Evolutionary conservation across 495 filamentous ascomycete genomes (phyloP).

Genomic region (Xylaria bambusicola): DNA sequence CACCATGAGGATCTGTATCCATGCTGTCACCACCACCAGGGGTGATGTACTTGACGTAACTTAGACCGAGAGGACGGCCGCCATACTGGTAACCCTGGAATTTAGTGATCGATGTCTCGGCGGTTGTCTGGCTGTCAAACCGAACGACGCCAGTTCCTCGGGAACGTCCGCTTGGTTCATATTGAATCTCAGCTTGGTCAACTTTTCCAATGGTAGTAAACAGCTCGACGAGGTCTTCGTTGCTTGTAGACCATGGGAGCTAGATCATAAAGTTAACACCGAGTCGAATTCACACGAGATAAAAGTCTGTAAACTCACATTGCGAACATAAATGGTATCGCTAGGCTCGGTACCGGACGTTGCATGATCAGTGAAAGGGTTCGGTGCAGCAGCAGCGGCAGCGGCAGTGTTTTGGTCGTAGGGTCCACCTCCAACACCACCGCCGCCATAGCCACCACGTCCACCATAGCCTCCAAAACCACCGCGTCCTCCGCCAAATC

Average conservation of each 20-base stretch:
- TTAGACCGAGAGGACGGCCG: constrained; percentile 87
- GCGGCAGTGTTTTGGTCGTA: constrained; percentile 38
- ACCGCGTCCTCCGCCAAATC: constrained; percentile 32
- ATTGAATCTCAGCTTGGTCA: constrained; percentile 96
- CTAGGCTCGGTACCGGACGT: constrained; percentile 83
- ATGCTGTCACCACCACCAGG: constrained; percentile 68
- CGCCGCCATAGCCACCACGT: constrained; percentile 50
- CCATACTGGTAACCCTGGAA: constrained; percentile 98
- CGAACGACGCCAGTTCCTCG: constrained; percentile 93
- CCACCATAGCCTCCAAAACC: constrained; percentile 45
- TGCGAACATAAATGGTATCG: constrained; percentile 90
- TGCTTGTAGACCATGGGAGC: constrained; percentile 98
- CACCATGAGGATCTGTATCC: constrained; percentile 77
- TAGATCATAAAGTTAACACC: constrained; percentile 42
- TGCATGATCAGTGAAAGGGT: constrained; percentile 93
- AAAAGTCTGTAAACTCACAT: constrained; percentile 63
- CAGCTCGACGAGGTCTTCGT: constrained; percentile 92
- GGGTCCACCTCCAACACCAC: constrained; percentile 44
- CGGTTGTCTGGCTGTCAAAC: constrained; percentile 79
- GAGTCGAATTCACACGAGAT: background rate
- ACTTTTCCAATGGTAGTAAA: constrained; percentile 99
- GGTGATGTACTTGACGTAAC: constrained; percentile 86
- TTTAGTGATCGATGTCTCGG: constrained; percentile 92
- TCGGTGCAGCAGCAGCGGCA: constrained; percentile 59
- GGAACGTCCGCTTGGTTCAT: constrained; percentile 93